phyloP scores from a whole-genome alignment of 768 basidiomycete species.

The Agaricus bisporus region DNA sequence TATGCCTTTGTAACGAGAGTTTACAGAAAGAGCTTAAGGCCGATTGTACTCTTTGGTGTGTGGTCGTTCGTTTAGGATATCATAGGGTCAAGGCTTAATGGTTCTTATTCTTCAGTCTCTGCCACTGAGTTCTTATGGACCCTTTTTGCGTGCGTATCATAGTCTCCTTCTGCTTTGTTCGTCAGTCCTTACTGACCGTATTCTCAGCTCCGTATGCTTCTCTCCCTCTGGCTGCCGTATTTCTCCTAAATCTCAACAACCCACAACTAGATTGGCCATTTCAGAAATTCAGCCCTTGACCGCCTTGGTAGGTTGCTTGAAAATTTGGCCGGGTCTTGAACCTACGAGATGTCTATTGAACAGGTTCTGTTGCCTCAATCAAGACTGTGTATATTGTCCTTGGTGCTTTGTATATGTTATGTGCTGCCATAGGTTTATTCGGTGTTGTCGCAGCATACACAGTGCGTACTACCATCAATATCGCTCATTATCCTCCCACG shows the following conservation, averaged over 20 bases:
- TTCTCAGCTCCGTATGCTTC: slow-evolving; percentile 26
- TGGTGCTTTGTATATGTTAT: slow-evolving; percentile 48
- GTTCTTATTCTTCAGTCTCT: slow-evolving; percentile 23
- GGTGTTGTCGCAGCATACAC: slow-evolving; percentile 45
- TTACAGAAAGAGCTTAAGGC: slow-evolving; percentile 54
- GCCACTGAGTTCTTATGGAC: slow-evolving; percentile 52
- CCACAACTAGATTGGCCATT: slow-evolving; percentile 48
- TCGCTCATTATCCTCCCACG: not conserved
- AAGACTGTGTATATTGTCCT: slow-evolving; percentile 52
- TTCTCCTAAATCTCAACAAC: not conserved
- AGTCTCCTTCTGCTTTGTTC: not conserved
- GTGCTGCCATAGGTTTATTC: slow-evolving; percentile 48
- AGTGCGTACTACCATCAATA: slow-evolving; percentile 31
- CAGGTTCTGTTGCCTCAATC: slow-evolving; percentile 38
- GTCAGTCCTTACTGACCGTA: not conserved
- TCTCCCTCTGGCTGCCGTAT: slow-evolving; percentile 2
- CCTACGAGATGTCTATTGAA: too few species aligned
- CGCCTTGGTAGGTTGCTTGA: slow-evolving; percentile 35
- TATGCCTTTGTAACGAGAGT: slow-evolving; percentile 55
- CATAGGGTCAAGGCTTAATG: not conserved
- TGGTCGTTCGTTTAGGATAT: not conserved
- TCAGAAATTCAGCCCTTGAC: slow-evolving; percentile 45
- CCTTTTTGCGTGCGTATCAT: slow-evolving; percentile 50
- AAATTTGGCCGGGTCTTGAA: not conserved
- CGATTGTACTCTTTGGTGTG: slow-evolving; percentile 46